Evolutionary conservation across 352 stramenopile genomes (phyloP).

Genomic region (Phytophthora citricola): DNA sequence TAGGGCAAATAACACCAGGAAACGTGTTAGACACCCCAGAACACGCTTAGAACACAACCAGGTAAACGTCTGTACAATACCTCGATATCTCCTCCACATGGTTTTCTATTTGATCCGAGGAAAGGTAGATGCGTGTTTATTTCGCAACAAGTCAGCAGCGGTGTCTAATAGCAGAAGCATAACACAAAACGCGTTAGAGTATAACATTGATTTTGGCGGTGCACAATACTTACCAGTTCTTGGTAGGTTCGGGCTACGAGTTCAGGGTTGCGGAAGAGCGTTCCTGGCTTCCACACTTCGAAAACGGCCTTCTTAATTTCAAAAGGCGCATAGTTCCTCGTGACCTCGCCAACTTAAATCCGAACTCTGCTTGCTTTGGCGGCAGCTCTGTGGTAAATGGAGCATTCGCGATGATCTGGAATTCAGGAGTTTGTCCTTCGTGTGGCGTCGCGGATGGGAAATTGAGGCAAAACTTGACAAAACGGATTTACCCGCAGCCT

Average conservation of each 20-base stretch:
- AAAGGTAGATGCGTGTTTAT: conserved; percentile 63
- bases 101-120: conserved; percentile 73
- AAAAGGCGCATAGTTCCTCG: conserved; percentile 74
- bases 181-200: conserved; percentile 1
- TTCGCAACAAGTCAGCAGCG: conserved; percentile 59
- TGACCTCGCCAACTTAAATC: conserved; percentile 62
- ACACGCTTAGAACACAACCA: no score
- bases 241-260: conserved; percentile 70
- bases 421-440: conserved; percentile 57
- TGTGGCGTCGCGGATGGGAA: conserved; percentile 66
- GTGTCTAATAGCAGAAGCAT: conserved; percentile 35
- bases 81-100: conserved; percentile 68
- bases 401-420: conserved; percentile 40
- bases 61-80: conserved; percentile 26
- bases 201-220: neutral
- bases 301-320: conserved; percentile 85
- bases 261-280: conserved; percentile 72
- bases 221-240: conserved; percentile 51
- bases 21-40: neutral
- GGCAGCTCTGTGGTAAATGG: conserved; percentile 40
- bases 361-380: conserved; percentile 37
- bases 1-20: conserved; percentile 1
- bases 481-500: conserved; percentile 53
- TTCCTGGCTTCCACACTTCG: conserved; percentile 74
- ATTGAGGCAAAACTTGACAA: conserved; percentile 81